phyloP scores from a whole-genome alignment of 208 protist species.

The Crithidia bombi region DNA sequence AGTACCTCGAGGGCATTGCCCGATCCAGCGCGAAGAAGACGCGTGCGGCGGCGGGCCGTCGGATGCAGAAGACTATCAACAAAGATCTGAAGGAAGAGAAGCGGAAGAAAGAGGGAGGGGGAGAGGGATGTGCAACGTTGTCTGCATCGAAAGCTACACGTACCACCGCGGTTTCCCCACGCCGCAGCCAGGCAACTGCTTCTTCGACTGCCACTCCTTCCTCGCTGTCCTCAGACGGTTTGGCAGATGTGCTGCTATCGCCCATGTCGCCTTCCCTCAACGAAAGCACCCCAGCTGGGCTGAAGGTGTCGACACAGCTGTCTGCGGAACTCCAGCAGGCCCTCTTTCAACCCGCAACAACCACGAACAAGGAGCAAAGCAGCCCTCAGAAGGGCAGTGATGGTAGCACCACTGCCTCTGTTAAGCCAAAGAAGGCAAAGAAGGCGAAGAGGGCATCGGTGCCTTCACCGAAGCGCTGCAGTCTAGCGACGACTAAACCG shows the following conservation, averaged over 20 bases:
- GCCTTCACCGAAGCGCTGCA: not conserved
- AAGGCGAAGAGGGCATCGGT: slow-evolving; percentile 1
- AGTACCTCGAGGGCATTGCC: slow-evolving; percentile 44
- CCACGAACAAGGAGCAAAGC: not conserved
- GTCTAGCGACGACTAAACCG: not conserved
- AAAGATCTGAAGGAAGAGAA: slow-evolving; percentile 4
- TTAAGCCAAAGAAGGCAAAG: slow-evolving; percentile 6
- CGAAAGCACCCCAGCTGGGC: not conserved
- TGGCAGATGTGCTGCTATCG: not conserved
- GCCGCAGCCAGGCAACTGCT: not conserved
- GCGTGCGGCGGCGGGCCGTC: slow-evolving; percentile 18
- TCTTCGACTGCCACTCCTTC: not conserved
- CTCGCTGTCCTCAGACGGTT: not conserved
- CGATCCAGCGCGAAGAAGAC: slow-evolving; percentile 36
- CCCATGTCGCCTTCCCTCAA: not conserved
- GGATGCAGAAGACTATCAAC: slow-evolving; percentile 21
- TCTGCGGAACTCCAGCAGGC: slow-evolving; percentile 37
- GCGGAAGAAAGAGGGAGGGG: not conserved
- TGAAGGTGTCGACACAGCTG: slow-evolving; percentile 32
- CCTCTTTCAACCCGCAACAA: slow-evolving; percentile 13
- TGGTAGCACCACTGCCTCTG: not conserved
- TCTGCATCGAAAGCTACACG: not conserved
- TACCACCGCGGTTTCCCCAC: not conserved
- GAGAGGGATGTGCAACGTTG: not conserved
- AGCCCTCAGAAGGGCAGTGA: not conserved